phyloP scores from a whole-genome alignment of 73 alveolate genomes.

The Urostyla sp. region DNA sequence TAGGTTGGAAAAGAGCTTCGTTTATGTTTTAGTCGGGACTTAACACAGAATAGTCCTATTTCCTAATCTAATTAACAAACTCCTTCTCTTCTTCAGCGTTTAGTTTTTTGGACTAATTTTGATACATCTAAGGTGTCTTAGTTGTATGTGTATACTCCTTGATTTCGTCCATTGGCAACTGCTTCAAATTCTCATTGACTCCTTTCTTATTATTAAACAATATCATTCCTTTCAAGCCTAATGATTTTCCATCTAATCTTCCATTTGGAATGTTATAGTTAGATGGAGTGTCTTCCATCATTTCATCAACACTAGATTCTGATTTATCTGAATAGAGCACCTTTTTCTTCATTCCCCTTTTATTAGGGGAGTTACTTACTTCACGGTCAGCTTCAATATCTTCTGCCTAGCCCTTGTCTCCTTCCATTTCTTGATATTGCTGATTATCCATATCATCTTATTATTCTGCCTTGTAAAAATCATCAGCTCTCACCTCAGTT shows the following conservation, averaged over 20 bases:
- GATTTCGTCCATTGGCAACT: not conserved
- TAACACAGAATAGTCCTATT: too few species aligned
- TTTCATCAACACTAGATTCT: constrained; percentile 65
- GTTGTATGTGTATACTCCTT: too few species aligned
- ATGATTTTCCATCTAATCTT: constrained; percentile 60
- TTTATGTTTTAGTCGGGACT: too few species aligned
- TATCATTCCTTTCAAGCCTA: constrained; percentile 58
- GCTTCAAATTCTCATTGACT: constrained; percentile 7
- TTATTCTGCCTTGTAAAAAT: not conserved
- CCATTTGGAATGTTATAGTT: constrained; percentile 72
- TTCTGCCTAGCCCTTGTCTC: not conserved
- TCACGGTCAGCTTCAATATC: not conserved
- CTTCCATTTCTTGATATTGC: not conserved
- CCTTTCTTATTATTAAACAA: constrained; percentile 40
- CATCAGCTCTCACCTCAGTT: too few species aligned
- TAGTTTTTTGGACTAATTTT: too few species aligned
- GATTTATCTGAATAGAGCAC: constrained; percentile 61
- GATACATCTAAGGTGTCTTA: too few species aligned
- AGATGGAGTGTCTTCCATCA: constrained; percentile 82
- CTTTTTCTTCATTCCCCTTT: not conserved
- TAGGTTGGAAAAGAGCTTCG: too few species aligned
- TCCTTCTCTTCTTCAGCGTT: too few species aligned
- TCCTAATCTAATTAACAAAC: too few species aligned
- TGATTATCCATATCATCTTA: constrained; percentile 34
- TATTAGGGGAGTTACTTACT: not conserved